These are phyloP conservation scores for Exophiala aquamarina DNA, from an alignment of 2,329 filamentous ascomycete species.

Conservation along the genomic window DNA sequence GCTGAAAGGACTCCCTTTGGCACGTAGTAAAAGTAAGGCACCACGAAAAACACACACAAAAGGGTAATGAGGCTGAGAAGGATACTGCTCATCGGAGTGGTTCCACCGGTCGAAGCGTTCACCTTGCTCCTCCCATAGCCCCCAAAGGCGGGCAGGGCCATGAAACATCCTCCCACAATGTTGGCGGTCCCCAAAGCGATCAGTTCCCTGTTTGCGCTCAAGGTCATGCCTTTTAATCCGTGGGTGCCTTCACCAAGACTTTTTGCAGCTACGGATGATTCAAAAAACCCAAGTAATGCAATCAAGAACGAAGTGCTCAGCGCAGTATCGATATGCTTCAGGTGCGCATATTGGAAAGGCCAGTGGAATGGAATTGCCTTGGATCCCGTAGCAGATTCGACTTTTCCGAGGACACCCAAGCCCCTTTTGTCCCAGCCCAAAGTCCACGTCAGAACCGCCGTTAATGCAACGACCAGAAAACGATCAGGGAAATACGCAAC, in stretches of 20 bases:
- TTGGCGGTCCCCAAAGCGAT: conserved; percentile 90
- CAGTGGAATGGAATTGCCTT: conserved; percentile 75
- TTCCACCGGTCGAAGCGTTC: conserved; percentile 86
- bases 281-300: conserved; percentile 94
- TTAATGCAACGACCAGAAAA: conserved; percentile 82
- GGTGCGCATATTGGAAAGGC: conserved; percentile 74
- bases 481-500: conserved; percentile 91
- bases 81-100: conserved; percentile 90
- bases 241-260: conserved; percentile 68
- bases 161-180: conserved; percentile 86
- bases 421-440: conserved; percentile 78
- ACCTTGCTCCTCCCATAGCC: conserved; percentile 96
- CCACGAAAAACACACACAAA: conserved; percentile 73
- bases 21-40: conserved; percentile 92
- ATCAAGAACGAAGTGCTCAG: conserved; percentile 93
- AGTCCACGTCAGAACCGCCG: conserved; percentile 74
- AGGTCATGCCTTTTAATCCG: conserved; percentile 72
- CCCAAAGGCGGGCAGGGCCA: conserved; percentile 89
- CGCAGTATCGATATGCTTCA: conserved; percentile 79
- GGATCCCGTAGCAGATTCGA: conserved; percentile 69
- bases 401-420: conserved; percentile 77
- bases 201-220: conserved; percentile 90
- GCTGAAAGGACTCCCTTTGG: conserved; percentile 94
- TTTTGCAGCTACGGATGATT: conserved; percentile 94
- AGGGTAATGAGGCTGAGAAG: conserved; percentile 81